phyloP scores from a whole-genome alignment of 2,329 filamentous ascomycete genomes.

The Geosmithia morbida region DNA sequence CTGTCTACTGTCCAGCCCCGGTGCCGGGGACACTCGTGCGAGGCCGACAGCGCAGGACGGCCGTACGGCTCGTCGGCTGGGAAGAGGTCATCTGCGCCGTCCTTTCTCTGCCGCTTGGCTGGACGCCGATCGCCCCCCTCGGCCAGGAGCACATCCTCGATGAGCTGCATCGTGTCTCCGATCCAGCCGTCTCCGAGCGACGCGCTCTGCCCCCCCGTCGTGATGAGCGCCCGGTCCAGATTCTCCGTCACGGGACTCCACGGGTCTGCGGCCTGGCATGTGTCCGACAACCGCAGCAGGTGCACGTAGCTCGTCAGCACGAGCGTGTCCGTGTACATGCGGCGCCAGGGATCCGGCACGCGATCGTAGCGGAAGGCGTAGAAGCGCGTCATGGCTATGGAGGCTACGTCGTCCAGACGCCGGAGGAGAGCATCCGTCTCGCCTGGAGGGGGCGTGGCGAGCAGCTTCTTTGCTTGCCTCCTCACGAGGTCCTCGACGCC shows the following conservation, averaged over 20 bases:
- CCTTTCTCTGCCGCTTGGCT: constrained; percentile 2
- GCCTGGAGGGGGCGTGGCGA: constrained; percentile 4
- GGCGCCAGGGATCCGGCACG: constrained; percentile 53
- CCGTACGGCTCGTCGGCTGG: constrained; percentile 11
- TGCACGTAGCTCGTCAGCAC: constrained; percentile 42
- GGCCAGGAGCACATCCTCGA: constrained; percentile 15
- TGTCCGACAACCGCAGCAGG: constrained; percentile 7
- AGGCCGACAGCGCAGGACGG: constrained; percentile 10
- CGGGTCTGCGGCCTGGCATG: not conserved
- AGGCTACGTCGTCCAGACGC: constrained; percentile 40
- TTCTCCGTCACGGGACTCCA: constrained; percentile 45
- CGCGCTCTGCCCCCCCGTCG: constrained; percentile 48
- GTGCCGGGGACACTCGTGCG: constrained; percentile 11
- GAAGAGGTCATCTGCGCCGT: not conserved
- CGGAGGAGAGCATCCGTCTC: constrained; percentile 14
- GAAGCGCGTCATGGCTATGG: constrained; percentile 49
- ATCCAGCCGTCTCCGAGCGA: constrained; percentile 35
- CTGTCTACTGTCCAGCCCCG: constrained; percentile 34
- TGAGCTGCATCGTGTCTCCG: constrained; percentile 30
- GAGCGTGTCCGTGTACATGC: constrained; percentile 56
- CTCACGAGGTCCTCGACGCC: constrained; percentile 8
- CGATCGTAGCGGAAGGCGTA: constrained; percentile 55
- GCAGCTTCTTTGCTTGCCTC: not conserved
- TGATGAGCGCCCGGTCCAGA: constrained; percentile 65
- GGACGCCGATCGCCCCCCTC: constrained; percentile 2